phyloP scores from a whole-genome alignment of 495 filamentous ascomycete species.

The Aspergillus nanangensis region DNA sequence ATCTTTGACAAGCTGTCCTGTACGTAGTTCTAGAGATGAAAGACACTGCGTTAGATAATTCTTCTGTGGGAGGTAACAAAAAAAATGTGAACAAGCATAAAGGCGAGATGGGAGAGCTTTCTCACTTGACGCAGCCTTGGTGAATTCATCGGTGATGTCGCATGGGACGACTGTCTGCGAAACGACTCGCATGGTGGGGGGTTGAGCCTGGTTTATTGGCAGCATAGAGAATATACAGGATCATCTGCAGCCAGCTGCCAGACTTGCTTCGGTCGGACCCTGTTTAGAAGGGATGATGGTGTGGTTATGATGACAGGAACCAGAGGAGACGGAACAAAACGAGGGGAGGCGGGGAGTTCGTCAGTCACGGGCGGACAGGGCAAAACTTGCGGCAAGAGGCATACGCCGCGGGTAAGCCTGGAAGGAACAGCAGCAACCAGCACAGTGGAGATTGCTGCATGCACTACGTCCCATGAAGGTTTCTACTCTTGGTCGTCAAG shows the following conservation, averaged over 20 bases:
- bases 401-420: too few relatives aligned
- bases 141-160: slow-evolving; percentile 79
- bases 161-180: slow-evolving; percentile 49
- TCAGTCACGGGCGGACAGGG: slow-evolving; percentile 22
- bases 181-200: slow-evolving; percentile 29
- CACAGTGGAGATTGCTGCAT: background rate
- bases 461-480: background rate
- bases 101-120: background rate
- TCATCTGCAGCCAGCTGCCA: slow-evolving; percentile 29
- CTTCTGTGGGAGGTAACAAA: too few relatives aligned
- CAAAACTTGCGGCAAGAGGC: slow-evolving; percentile 20
- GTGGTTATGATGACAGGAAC: slow-evolving; percentile 1
- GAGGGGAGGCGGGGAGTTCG: slow-evolving; percentile 18
- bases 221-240: slow-evolving; percentile 28
- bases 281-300: slow-evolving; percentile 1
- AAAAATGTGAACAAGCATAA: background rate
- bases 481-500: background rate
- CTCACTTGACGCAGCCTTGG: slow-evolving; percentile 63
- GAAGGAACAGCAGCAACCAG: slow-evolving; percentile 5
- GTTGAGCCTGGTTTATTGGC: slow-evolving; percentile 34
- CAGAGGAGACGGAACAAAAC: slow-evolving; percentile 15
- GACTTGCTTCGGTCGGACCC: slow-evolving; percentile 8
- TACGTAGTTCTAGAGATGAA: slow-evolving; percentile 54
- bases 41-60: slow-evolving; percentile 9
- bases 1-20: slow-evolving; percentile 90